Evolutionary conservation across 768 basidiomycete species (phyloP), one percentile per base, ranked within the genome.

Genomic region (Hemileccinum rubropunctum): DNA sequence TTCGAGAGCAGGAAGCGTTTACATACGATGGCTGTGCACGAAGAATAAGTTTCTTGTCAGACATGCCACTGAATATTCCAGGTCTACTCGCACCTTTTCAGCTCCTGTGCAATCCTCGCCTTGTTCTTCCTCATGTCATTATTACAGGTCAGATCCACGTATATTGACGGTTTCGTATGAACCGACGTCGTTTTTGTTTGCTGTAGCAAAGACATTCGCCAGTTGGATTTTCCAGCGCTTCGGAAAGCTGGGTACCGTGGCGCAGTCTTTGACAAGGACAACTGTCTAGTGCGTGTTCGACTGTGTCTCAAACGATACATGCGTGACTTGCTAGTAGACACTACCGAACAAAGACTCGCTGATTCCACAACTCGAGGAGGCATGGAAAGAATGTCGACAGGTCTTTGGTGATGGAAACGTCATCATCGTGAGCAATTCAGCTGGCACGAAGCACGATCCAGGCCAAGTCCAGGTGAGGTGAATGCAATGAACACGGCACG

Each of bases 231-330:
- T 74, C 58, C 58, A 9, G 82, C 82, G 33, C 73, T 98, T 34
- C 78, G 78, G 49, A 74, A 75, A 49, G 81, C 84, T 8, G 93
- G 95, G 5, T 94, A 91, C 64, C 80, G 83, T 40, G 93, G 89
- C n/a, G 90, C 87, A 3, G 83, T 99, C 1, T 88, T 98, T 58
- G 95, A 98, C 77, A 98, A 98, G 71, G 95, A 99, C 64, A 98
- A 99, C 60, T 98, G 95, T 63, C 71, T 98, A 57, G 95, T 91
- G 56, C 26, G 86, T 72, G 15, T 5, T 42, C 8, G 5, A 9
- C 15, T 2, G 21, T 28, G 7, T 11, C 0, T 2, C n/a, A 1
- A 4, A 4, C 7, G n/a, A 27, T 17, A 10, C 10, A 27, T 21
- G 12, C 18, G 10, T 60, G 11, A 45, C 50, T 21, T 21, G 3